Evolutionary conservation across 257 asterid genomes (phyloP), one percentile per base, ranked within the genome.

Genomic region (Lavandula angustifolia): DNA sequence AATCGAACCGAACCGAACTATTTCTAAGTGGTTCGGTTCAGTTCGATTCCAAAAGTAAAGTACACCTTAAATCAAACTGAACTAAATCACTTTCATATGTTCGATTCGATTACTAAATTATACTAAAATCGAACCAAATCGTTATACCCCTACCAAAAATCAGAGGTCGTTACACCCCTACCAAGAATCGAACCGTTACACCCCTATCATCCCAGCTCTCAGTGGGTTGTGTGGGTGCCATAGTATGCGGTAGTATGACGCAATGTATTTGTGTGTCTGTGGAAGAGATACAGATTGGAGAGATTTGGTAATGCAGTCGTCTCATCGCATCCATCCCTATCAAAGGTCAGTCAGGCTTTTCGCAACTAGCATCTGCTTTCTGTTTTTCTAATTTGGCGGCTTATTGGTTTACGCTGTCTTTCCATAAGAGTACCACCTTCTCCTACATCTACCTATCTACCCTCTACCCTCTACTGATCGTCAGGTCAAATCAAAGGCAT

Each of bases 321-420:
- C 53, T 62, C 63, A 62, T 62, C 37, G 68, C 67, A 51, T 44
- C 67, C 49, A 73, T 74, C 79, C 38, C 50, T 54, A 29, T 55
- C 71, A 63, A 22, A 3, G 12, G 12, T 6, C 73, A 67, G 12
- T 6, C 73, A 67, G 74, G 43, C 68, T 38, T 68, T 62, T 29
- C 18, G 55, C 78, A 53, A 60, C 32, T 67, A 59, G 77, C 68
- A 73, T 71, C 74, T 54, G 4, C 62, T 60, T 64, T 64, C 66
- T 48, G 44, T 62, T 53, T 46, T 49, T 73, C 72, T 44, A 63
- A 40, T 46, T 74, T 74, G 79, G 75, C 79, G 79, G 79, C 79
- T 68, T 61, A 27, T 18, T 51, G 52, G 57, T 4, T 49, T 46
- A 53, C 13, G 49, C 64, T 54, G n/a, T 29, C 53, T 46, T 49